Base-by-base conservation (phyloP, 805 yeast species). In the Candida koratica region DNA sequence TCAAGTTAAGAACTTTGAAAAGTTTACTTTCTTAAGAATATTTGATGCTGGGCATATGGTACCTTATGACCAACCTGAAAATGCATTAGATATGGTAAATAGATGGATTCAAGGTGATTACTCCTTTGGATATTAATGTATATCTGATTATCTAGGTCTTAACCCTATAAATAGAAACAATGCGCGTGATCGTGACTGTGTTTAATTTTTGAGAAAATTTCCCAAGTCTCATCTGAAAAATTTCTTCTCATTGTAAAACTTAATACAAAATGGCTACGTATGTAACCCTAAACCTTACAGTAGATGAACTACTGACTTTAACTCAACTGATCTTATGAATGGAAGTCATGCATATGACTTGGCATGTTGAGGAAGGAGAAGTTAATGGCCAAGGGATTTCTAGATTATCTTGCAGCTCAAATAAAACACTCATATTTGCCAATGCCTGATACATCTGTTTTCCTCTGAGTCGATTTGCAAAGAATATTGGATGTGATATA, bases 11-110 rank as follows among this genome's bases (percentile, higher is more conserved):
- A 81, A 77, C 52, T 73, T 69, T 46, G 80, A 80, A 32, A 70
- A 75, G 41, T 78, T 89, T 49, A 84, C 95, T 4, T 90, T 82
- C 67, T 69, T 86, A 58, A 75, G 96, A 58, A 77, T 89, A 7
- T 89, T 70, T 52, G 90, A 79, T 44, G 97, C 94, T 35, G 97
- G 97, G 17, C 97, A 90, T 64, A 88, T 89, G 96, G 96, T 87
- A 44, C 97, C 97, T 12, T 81, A 65, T 52, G 89, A 89, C 62
- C 90, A 84, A 66, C 95, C 96, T 13, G 79, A 75, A 50, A 71
- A 72, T 52, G 66, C 95, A 2, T 69, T 83, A 44, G 87, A 77
- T 38, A 81, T 89, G 88, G 74, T 89, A 44, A 84, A 86, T 67
- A 73, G 82, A 56, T 90, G 97, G 97, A 62, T 86, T 32, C 47